Conservation (phyloP, 805 yeast genomes). For the Wickerhamiella siamensis region DNA sequence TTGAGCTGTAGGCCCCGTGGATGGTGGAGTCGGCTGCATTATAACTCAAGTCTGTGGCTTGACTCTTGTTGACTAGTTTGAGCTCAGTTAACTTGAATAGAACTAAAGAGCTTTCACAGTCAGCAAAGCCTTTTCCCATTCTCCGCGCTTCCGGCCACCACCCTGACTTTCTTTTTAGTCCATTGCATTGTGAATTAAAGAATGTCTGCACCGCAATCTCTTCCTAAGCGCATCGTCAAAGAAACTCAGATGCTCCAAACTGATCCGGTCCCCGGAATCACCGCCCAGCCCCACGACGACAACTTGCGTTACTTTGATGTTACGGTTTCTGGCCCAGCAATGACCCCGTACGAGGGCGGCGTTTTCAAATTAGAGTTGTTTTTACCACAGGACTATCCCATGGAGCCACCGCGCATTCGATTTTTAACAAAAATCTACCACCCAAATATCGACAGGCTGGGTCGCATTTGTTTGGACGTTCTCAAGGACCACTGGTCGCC, state of each 20-base stretch:
- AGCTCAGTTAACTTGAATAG: no score
- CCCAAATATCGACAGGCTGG: constrained; percentile 90
- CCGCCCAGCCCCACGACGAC: constrained; percentile 87
- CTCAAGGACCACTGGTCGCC: constrained; percentile 95
- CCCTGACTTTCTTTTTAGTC: no score
- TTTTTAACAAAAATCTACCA: constrained; percentile 90
- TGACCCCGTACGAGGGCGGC: constrained; percentile 79
- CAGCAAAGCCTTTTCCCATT: no score
- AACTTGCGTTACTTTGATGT: constrained; percentile 88
- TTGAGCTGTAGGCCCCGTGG: constrained; percentile 17
- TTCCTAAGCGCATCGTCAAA: constrained; percentile 90
- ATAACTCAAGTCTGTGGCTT: not conserved
- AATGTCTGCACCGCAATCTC: constrained; percentile 21
- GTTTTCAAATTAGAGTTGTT: constrained; percentile 69
- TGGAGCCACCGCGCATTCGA: constrained; percentile 95
- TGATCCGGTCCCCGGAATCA: constrained; percentile 94
- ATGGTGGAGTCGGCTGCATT: constrained; percentile 6
- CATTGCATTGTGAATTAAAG: no score
- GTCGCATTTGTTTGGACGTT: constrained; percentile 90
- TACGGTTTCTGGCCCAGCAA: constrained; percentile 77
- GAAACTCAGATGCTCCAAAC: constrained; percentile 85
- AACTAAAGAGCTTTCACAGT: not conserved
- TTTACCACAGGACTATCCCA: constrained; percentile 93
- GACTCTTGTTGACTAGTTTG: no score
- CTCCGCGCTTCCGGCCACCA: no score